phyloP scores from a whole-genome alignment of 352 stramenopile species.

The Phytopythium litorale region DNA sequence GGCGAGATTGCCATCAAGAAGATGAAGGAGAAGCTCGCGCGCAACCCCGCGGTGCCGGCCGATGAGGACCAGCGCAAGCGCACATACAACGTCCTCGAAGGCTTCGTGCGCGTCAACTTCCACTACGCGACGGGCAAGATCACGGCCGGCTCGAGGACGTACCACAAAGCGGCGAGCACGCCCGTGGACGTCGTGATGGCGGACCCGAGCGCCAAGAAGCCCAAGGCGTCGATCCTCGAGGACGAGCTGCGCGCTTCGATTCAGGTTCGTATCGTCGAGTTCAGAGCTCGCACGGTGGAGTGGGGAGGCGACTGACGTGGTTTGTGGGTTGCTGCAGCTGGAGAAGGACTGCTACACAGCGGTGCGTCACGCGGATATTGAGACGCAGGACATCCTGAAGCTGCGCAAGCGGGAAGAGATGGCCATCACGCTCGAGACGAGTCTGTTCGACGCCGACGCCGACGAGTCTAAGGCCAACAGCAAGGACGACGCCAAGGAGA shows the following conservation, averaged over 20 bases:
- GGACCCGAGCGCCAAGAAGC: conserved; percentile 55
- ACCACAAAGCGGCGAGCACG: conserved; percentile 70
- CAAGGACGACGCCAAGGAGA: conserved; percentile 64
- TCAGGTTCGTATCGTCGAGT: conserved; percentile 21
- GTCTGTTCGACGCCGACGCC: conserved; percentile 77
- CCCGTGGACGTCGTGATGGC: conserved; percentile 72
- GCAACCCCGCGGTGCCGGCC: conserved; percentile 42
- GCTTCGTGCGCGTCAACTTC: conserved; percentile 85
- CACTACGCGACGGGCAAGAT: conserved; percentile 93
- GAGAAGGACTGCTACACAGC: conserved; percentile 92
- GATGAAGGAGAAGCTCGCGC: conserved; percentile 92
- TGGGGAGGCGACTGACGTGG: conserved; percentile 2
- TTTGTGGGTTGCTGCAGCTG: conserved; percentile 18
- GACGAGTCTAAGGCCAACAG: conserved; percentile 58
- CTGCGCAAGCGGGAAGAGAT: conserved; percentile 86
- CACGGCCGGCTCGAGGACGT: conserved; percentile 73
- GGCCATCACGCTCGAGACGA: conserved; percentile 78
- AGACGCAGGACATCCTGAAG: conserved; percentile 91
- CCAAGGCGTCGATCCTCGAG: conserved; percentile 74
- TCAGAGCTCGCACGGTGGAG: not conserved
- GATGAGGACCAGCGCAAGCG: conserved; percentile 87
- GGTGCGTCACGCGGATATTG: conserved; percentile 82
- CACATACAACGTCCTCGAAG: conserved; percentile 90
- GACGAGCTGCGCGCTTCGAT: conserved; percentile 60
- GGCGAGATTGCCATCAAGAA: conserved; percentile 88